Evolutionary conservation across 495 filamentous ascomycete species (phyloP).

Genomic region (Trichoderma orchidacearum): DNA sequence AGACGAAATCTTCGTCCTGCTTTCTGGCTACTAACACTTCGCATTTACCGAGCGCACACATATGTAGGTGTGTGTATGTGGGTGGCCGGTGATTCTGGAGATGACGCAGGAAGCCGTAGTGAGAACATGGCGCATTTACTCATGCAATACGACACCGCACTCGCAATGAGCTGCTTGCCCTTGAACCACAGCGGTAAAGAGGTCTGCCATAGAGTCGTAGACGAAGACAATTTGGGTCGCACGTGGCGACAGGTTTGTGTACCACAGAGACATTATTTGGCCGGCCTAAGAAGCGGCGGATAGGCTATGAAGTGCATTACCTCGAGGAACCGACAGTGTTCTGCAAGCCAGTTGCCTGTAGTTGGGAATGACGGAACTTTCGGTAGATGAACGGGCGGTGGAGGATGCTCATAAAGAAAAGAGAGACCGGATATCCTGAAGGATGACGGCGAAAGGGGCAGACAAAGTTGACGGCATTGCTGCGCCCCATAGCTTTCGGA

Average conservation of each 20-base stretch:
- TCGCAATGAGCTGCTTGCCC: background rate
- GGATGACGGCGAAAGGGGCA: too few relatives aligned
- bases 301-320: background rate
- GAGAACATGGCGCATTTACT: background rate
- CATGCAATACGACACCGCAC: background rate
- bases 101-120: background rate
- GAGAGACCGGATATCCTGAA: too few relatives aligned
- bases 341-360: background rate
- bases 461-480: too few relatives aligned
- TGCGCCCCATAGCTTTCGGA: too few relatives aligned
- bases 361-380: background rate
- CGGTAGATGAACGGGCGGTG: background rate
- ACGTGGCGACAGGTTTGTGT: background rate
- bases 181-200: background rate
- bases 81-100: background rate
- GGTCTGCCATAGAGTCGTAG: background rate
- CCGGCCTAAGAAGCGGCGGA: background rate
- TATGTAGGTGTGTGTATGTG: background rate
- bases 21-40: background rate
- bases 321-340: background rate
- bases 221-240: background rate
- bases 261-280: background rate
- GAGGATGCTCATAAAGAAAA: too few relatives aligned
- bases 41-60: background rate
- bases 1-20: background rate